A percentile compares a stretch with the other conserved stretches of the same genome.
Evolutionary conservation across 192 early-diverging fungal species (phyloP).

Genomic region (Coemansia interrupta): DNA sequence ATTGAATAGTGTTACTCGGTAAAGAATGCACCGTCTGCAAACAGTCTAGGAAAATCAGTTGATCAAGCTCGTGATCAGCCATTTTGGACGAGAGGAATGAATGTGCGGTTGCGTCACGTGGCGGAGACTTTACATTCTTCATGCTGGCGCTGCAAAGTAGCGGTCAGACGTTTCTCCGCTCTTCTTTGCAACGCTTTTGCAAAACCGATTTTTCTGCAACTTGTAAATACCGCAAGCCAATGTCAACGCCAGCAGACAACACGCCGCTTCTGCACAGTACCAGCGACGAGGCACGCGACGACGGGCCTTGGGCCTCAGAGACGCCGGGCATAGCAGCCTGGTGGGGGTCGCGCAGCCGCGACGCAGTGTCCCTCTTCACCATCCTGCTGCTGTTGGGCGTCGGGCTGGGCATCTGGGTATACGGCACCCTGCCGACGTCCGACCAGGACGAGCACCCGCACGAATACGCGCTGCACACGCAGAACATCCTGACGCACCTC

Average conservation of each 20-base stretch:
- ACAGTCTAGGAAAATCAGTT: too few relatives aligned
- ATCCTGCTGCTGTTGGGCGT: conserved; percentile 29
- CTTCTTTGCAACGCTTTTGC: too few relatives aligned
- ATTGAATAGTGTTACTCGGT: too few relatives aligned
- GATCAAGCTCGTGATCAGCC: too few relatives aligned
- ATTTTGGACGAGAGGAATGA: too few relatives aligned
- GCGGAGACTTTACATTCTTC: too few relatives aligned
- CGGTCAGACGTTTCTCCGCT: too few relatives aligned
- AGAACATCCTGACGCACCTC: conserved; percentile 33
- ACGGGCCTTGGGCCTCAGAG: neutral
- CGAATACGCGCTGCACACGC: conserved; percentile 42
- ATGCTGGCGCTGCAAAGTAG: too few relatives aligned
- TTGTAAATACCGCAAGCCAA: neutral
- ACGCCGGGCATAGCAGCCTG: conserved; percentile 10
- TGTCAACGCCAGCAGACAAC: conserved; percentile 4
- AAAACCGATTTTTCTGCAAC: too few relatives aligned
- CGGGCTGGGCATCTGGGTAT: conserved; percentile 44
- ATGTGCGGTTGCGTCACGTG: too few relatives aligned
- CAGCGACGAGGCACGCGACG: neutral
- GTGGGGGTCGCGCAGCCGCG: conserved; percentile 32
- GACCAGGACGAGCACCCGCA: conserved; percentile 41
- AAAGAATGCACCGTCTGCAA: too few relatives aligned
- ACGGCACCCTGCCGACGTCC: conserved; percentile 47
- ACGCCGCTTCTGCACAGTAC: conserved; percentile 4
- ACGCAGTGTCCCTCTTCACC: conserved; percentile 27